Percentiles rank a stretch among this genome's conserved stretches.
phyloP scores from a whole-genome alignment of 768 basidiomycete genomes.

The Tulasnella sp. region DNA sequence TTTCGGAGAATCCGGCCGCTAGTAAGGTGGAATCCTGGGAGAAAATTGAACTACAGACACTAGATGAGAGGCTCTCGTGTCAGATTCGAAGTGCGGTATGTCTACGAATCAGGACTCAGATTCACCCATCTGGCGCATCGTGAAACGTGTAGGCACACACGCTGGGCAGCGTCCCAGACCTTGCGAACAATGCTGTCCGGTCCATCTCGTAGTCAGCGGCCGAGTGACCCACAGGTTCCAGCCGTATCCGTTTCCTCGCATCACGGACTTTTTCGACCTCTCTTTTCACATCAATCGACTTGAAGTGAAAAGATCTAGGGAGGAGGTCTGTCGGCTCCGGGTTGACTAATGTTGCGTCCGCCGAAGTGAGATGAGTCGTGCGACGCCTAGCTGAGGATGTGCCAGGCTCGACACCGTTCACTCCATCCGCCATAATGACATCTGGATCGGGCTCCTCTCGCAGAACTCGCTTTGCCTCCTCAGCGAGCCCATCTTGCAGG shows the following conservation, averaged over 20 bases:
- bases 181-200: constrained; percentile 8
- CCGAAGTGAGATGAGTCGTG: constrained; percentile 60
- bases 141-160: constrained; percentile 93
- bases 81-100: no score
- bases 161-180: constrained; percentile 65
- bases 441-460: constrained; percentile 48
- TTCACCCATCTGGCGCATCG: constrained; percentile 90
- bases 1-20: constrained; percentile 93
- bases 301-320: constrained; percentile 74
- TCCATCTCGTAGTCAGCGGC: constrained; percentile 20
- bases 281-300: constrained; percentile 74
- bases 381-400: constrained; percentile 7
- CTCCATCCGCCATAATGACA: constrained; percentile 25
- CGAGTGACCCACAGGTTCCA: constrained; percentile 61
- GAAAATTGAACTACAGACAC: constrained; percentile 76
- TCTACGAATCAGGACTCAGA: constrained; percentile 2
- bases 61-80: constrained; percentile 26
- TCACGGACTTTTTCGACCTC: constrained; percentile 87
- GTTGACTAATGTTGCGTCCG: constrained; percentile 27
- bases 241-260: constrained; percentile 78
- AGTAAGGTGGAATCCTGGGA: constrained; percentile 84
- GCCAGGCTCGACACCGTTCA: constrained; percentile 26
- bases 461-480: constrained; percentile 68
- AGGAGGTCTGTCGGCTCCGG: constrained; percentile 63
- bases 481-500: constrained; percentile 63